Evolutionary conservation across 2,329 filamentous ascomycete genomes (phyloP).

Genomic region (Tolypocladium inflatum): DNA sequence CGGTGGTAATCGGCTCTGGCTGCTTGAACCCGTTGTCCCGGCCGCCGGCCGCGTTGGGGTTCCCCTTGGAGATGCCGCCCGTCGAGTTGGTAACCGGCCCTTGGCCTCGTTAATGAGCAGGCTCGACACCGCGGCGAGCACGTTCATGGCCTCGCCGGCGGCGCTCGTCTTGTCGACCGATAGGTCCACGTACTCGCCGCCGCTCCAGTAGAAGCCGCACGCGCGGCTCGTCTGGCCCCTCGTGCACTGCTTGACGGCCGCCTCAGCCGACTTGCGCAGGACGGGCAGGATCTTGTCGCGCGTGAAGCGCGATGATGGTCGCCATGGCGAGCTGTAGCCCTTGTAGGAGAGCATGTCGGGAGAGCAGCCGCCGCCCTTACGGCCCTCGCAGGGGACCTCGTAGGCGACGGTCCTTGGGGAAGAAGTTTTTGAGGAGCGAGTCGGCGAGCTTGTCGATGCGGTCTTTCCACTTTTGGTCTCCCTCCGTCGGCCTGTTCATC

Average conservation of each 20-base stretch:
- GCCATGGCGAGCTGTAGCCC: conserved; percentile 53
- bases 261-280: conserved; percentile 46
- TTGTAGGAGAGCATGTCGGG: conserved; percentile 67
- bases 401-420: conserved; percentile 49
- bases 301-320: conserved; percentile 50
- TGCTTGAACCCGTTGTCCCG: conserved; percentile 17
- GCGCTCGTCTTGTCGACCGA: conserved; percentile 44
- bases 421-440: conserved; percentile 38
- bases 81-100: conserved; percentile 34
- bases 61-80: conserved; percentile 39
- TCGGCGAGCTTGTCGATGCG: conserved; percentile 47
- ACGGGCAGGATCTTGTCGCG: conserved; percentile 44
- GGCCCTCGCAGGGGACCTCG: conserved; percentile 56
- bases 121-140: conserved; percentile 42
- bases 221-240: conserved; percentile 45
- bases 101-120: conserved; percentile 32
- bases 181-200: conserved; percentile 31
- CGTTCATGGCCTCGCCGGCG: conserved; percentile 50
- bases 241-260: conserved; percentile 52
- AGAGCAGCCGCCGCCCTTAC: conserved; percentile 49
- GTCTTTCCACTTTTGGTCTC: conserved; percentile 42
- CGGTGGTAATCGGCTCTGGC: conserved; percentile 26
- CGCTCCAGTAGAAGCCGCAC: conserved; percentile 57
- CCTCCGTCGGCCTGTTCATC: conserved; percentile 39
- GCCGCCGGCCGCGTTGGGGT: conserved; percentile 28